Base-by-base conservation (phyloP, 768 basidiomycete species). In the Lyophyllum decastes region DNA sequence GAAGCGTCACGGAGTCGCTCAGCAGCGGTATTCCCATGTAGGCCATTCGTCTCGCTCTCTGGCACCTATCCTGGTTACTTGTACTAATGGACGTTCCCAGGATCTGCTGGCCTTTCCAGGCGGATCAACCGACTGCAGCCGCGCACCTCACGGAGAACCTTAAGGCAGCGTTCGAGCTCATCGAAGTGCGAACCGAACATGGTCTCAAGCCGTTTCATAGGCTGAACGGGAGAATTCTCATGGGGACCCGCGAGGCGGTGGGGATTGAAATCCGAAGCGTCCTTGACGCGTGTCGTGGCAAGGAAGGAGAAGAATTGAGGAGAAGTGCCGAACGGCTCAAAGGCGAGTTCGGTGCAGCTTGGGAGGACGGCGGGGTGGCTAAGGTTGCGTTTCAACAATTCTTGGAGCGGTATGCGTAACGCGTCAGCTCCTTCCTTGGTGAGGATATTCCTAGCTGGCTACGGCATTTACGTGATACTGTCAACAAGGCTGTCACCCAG, bases 21-120 rank as follows among this genome's bases (percentile, higher is more conserved):
- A 34, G 25, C 7, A 50, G 59, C 30, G 68, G 68, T 26, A 46
- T 66, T 12, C 64, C 68, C 2, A n/a, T 69, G 68, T 67, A 57
- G 49, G 61, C 25, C 19, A 30, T 8, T 19, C 9, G 27, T 50
- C 24, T 19, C 40, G 8, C 10, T 38, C 35, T 11, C 16, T 38
- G 40, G 16, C 2, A 19, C 14, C 7, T 41, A 2, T 41, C 16
- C 16, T 17, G 40, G n/a, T 19, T 7, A 38, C 14, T 7, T 17
- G 16, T 38, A 5, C 40, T 41, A 19, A 41, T 7, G 4, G 17
- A 12, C 40, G 19, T 30, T 8, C 21, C 10, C 26, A 68, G 67
- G 43, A 66, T 68, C 14, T 62, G 57, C 22, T 68, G 67, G 67
- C 67, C 65, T 1, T 61, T 68, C 38, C 52, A 56, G 8, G 61